Percentiles rank a stretch among this genome's conserved stretches.
Conservation (phyloP, 371 early-diverging fungal genomes). For the Parasitella parasitica region DNA sequence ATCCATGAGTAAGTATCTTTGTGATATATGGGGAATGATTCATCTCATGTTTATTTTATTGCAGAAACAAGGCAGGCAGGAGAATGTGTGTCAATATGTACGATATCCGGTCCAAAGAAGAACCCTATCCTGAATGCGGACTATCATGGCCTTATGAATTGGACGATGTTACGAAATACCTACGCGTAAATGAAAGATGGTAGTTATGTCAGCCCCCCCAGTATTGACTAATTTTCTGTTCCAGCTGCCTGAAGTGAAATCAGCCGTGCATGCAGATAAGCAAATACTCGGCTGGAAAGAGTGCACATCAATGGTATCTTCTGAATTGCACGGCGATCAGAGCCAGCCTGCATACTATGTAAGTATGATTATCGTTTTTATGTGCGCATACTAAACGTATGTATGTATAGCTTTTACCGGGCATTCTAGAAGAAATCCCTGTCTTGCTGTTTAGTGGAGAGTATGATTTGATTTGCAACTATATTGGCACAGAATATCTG, state of each 20-base stretch:
- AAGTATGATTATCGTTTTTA: conserved; percentile 14
- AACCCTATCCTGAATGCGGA: conserved; percentile 66
- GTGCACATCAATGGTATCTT: conserved; percentile 57
- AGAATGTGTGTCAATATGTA: conserved; percentile 76
- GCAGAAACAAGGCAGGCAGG: conserved; percentile 18
- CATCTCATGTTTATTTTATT: background rate
- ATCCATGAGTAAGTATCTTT: conserved; percentile 29
- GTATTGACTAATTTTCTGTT: background rate
- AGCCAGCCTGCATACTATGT: conserved; percentile 52
- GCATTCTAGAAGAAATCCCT: conserved; percentile 51
- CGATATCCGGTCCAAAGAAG: conserved; percentile 73
- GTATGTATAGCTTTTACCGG: conserved; percentile 43
- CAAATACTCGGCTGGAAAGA: conserved; percentile 62
- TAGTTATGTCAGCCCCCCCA: no score
- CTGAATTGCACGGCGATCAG: conserved; percentile 44
- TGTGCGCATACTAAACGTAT: background rate
- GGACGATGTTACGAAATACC: conserved; percentile 56
- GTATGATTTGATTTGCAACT: conserved; percentile 81
- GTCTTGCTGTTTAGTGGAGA: conserved; percentile 77
- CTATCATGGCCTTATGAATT: conserved; percentile 76
- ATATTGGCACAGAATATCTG: conserved; percentile 68
- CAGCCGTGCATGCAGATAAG: conserved; percentile 60
- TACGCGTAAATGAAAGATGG: conserved; percentile 52
- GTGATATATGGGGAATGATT: background rate
- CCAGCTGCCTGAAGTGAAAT: conserved; percentile 55